Conservation (phyloP, 495 filamentous ascomycete genomes). For the Annulohypoxylon moriforme region DNA sequence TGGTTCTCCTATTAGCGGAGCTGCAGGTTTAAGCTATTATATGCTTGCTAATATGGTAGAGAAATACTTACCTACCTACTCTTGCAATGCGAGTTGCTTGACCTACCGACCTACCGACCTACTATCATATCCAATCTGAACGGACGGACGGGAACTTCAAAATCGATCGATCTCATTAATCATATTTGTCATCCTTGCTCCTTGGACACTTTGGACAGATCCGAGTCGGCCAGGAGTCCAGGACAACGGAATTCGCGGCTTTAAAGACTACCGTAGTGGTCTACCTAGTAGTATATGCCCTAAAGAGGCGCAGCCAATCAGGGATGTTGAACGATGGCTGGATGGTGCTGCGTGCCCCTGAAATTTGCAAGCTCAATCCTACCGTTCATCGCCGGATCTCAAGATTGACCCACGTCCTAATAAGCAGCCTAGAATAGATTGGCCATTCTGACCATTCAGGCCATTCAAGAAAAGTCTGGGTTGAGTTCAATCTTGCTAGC, state of each 20-base stretch:
- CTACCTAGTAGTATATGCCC: neutral
- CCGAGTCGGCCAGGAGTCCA: slow-evolving; percentile 18
- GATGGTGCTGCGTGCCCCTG: slow-evolving; percentile 27
- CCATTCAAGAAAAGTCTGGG: neutral
- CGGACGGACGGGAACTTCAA: neutral
- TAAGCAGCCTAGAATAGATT: slow-evolving; percentile 29
- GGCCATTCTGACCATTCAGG: slow-evolving; percentile 7
- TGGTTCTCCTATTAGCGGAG: too few relatives aligned
- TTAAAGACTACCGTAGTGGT: too few relatives aligned
- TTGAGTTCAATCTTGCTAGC: slow-evolving; percentile 32
- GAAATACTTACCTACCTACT: too few relatives aligned
- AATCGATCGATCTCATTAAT: slow-evolving; percentile 21
- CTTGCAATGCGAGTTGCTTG: neutral
- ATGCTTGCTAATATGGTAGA: too few relatives aligned
- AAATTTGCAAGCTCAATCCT: slow-evolving; percentile 35
- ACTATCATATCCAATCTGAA: neutral
- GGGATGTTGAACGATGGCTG: slow-evolving; percentile 3
- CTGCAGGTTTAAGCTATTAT: too few relatives aligned
- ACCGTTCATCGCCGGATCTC: slow-evolving; percentile 33
- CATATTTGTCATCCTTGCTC: slow-evolving; percentile 10
- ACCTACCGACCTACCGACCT: neutral
- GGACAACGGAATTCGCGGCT: neutral
- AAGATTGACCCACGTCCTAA: slow-evolving; percentile 25
- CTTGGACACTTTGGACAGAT: slow-evolving; percentile 2
- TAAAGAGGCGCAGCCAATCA: slow-evolving; percentile 26